Conservation (phyloP, 1,139 yeast genomes). For the Hanseniaspora uvarum region DNA sequence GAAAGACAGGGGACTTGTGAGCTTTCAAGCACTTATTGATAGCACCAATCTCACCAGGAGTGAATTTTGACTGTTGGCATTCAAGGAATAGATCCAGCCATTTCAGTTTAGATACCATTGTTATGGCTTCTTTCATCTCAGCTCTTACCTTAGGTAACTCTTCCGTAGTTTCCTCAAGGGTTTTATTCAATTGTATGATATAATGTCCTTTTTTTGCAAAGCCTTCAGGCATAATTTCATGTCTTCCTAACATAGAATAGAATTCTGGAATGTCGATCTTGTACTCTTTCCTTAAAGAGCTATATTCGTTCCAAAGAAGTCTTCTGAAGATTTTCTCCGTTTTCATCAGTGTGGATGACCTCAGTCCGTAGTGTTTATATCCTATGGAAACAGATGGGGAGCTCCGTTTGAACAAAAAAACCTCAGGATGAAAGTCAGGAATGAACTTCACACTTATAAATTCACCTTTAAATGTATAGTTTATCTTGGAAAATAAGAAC, state of each 20-base stretch:
- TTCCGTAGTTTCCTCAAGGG: background rate
- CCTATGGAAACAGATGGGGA: slow-evolving; percentile 38
- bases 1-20: background rate
- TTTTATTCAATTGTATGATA: background rate
- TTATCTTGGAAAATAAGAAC: background rate
- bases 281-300: slow-evolving; percentile 14
- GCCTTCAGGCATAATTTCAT: background rate
- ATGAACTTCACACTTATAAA: slow-evolving; percentile 34
- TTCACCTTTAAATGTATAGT: slow-evolving; percentile 25
- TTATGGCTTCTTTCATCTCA: background rate
- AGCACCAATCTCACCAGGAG: background rate
- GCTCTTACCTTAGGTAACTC: background rate
- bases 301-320: slow-evolving; percentile 9
- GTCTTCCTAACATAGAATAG: background rate
- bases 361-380: slow-evolving; percentile 24
- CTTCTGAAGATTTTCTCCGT: slow-evolving; percentile 17
- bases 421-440: slow-evolving; percentile 40
- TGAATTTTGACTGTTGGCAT: background rate
- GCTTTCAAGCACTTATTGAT: background rate
- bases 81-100: background rate
- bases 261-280: slow-evolving; percentile 9
- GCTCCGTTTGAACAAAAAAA: slow-evolving; percentile 39
- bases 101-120: background rate
- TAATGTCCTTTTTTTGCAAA: slow-evolving; percentile 9
- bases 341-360: slow-evolving; percentile 25